Evolutionary conservation across 257 asterid genomes (phyloP), one percentile per base, ranked within the genome.

Genomic region (Scutellaria minor): DNA sequence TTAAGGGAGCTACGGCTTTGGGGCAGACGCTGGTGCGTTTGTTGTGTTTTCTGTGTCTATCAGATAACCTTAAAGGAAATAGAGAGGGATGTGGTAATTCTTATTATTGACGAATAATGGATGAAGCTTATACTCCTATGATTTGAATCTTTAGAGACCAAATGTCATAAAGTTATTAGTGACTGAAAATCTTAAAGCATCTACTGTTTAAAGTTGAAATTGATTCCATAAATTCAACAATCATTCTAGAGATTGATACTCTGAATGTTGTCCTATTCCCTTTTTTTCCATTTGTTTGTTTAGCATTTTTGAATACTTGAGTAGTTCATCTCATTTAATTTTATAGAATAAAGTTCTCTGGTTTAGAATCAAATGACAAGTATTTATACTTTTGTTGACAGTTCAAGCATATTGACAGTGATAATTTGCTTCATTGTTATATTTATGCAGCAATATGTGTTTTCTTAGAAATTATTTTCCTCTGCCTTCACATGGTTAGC

Each of bases 151-250:
- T 10, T 9, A 11, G 18, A 64, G 37, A 37, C 54, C 39, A 68
- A 60, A 53, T 13, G 39, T 59, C 41, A 24, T 68, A 10, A 18
- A 27, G 11, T 74, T 42, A 35, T 56, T 69, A 22, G 39, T 45
- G 73, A 14, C 56, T 18, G 11, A 8, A 77, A 37, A 37, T 10
- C 7, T 55, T 22, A 40, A 59, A 31, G 37, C 37, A 31, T 31
- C 37, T 31, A 31, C 4, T 52, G 37, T 7, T 11, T 37, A 35
- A 51, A 35, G 63, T 31, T 31, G 37, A 31, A 31, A 22, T 52
- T 53, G 12, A 54, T 53, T 53, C 54, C 27, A 11, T 7, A 44
- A 0, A 42, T 13, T 44, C 9, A 18, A 39, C 42, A 15, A 64
- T 55, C 31, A 13, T 18, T 31, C 2, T 12, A 47, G 40, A 56